Evolutionary conservation across 202 grass and related monocot genomes (phyloP).

Genomic region (Musa balbisiana): DNA sequence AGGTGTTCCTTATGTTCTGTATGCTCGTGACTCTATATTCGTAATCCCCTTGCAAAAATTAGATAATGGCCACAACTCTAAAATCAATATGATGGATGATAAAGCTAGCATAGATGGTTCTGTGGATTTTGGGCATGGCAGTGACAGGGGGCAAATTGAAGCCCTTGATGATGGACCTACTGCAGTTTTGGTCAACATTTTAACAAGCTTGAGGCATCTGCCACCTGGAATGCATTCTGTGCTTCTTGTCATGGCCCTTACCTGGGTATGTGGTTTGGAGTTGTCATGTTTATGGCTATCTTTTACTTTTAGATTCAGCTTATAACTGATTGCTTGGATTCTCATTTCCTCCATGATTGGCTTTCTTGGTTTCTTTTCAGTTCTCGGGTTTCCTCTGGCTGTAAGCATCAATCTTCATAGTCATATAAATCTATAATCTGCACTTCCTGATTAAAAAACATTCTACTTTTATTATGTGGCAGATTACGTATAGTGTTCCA

Average conservation of each 20-base stretch:
- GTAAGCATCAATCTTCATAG: constrained; percentile 34
- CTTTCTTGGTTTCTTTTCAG: constrained; percentile 38
- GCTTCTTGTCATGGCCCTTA: constrained; percentile 94
- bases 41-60: constrained; percentile 51
- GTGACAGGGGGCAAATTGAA: constrained; percentile 35
- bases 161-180: constrained; percentile 76
- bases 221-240: constrained; percentile 89
- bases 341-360: not conserved
- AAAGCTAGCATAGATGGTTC: constrained; percentile 29
- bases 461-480: not conserved
- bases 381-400: constrained; percentile 88
- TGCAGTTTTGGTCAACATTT: constrained; percentile 91
- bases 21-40: constrained; percentile 87
- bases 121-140: constrained; percentile 28
- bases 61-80: constrained; percentile 32
- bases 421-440: not conserved
- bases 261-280: constrained; percentile 52
- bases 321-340: not conserved
- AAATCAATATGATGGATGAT: constrained; percentile 25
- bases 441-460: not conserved
- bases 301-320: not conserved
- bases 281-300: not conserved
- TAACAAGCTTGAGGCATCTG: constrained; percentile 96
- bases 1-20: constrained; percentile 92
- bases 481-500: constrained; percentile 95